phyloP scores from a whole-genome alignment of 1,284 basidiomycete genomes.

The Puccinia sorghi region DNA sequence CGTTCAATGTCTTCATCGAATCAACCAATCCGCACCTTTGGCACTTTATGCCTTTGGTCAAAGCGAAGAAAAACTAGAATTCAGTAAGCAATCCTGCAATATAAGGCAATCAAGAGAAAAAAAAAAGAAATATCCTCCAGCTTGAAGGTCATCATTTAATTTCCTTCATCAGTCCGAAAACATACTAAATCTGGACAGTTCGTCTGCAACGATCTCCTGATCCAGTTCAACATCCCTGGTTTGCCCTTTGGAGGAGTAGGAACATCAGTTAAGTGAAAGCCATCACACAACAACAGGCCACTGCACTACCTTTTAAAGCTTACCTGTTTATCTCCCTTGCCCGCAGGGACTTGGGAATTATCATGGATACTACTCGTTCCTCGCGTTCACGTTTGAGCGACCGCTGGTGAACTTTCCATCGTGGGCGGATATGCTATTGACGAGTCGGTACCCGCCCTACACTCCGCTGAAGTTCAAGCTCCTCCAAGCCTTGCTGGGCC shows the following conservation, averaged over 20 bases:
- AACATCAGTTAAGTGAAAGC: constrained; percentile 51
- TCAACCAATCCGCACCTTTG: constrained; percentile 59
- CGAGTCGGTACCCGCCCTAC: constrained; percentile 59
- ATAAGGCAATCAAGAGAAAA: neutral
- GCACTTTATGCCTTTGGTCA: constrained; percentile 59
- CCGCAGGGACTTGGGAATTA: constrained; percentile 56
- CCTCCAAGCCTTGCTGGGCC: constrained; percentile 21
- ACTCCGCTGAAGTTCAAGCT: constrained; percentile 40
- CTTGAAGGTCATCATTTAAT: neutral
- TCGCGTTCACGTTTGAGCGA: constrained; percentile 59
- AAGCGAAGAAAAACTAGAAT: constrained; percentile 54
- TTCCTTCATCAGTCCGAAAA: constrained; percentile 20
- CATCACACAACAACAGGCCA: neutral
- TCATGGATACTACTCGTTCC: constrained; percentile 58
- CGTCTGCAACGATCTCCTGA: constrained; percentile 55
- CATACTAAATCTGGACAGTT: constrained; percentile 50
- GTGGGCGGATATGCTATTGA: constrained; percentile 58
- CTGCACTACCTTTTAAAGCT: neutral
- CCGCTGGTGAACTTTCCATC: constrained; percentile 57
- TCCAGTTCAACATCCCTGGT: constrained; percentile 56
- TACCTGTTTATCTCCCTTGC: neutral
- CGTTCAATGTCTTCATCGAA: constrained; percentile 55
- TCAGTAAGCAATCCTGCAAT: constrained; percentile 34
- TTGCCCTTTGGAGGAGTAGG: constrained; percentile 55
- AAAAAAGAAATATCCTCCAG: neutral